Base-by-base conservation (phyloP, 1,139 yeast genomes). In the Saccharomyces hybrid region DNA sequence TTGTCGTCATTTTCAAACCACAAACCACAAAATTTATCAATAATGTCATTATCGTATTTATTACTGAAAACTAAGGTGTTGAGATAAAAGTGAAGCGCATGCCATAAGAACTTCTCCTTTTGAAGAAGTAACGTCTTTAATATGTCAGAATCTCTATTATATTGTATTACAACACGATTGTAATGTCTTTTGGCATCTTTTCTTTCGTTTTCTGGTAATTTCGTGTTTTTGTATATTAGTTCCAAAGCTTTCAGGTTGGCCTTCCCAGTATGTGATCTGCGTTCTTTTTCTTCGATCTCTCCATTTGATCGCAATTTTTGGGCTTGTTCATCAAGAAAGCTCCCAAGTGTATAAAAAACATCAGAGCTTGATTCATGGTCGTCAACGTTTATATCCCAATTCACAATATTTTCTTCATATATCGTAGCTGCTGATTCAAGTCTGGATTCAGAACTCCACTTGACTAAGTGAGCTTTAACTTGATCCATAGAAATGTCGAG, bases 1-100 rank as follows among this genome's bases (percentile, higher is more conserved):
- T 76, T 75, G 4, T 67, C 67, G 2, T 82, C 75, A 61, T 79
- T 78, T 57, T 86, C 88, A 47, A 93, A 75, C 96, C 97, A 91
- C n/a, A 91, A 69, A 0, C 95, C 86, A 66, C 91, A 84, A 58
- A 91, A 85, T 54, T 88, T 79, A 61, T 89, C 96, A 52, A 86
- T 73, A 56, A 82, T 85, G 56, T 82, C 85, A 54, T 78, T 81
- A 51, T 78, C 78, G 57, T 74, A 76, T 12, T 72, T 74, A 44
- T 77, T 79, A 48, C 78, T 67, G 26, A 74, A 70, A 2, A 76
- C 69, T 31, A 85, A 71, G 51, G 88, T 75, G 51, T 73, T 75
- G 55, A 89, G 66, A 63, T 86, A 88, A 61, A 79, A 84, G 48
- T 75, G 78, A 11, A 86, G 75, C 0, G 96, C 82, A 48, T 80